Evolutionary conservation across 148 eudicot genomes (phyloP), one percentile per base, ranked within the genome.

Genomic region (Selenicereus undatus): DNA sequence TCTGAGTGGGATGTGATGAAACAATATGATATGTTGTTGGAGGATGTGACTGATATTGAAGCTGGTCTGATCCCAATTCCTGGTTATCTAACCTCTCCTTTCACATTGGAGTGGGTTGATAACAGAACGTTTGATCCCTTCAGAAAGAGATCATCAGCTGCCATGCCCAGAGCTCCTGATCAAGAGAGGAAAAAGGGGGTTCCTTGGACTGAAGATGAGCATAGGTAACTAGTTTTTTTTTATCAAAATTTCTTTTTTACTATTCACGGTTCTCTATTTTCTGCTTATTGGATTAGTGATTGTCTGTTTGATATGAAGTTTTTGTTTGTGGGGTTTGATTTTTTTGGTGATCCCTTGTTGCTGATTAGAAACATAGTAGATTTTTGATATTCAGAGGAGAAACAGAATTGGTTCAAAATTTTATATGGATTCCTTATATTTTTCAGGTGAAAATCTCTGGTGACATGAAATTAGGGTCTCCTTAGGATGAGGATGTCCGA

Each of bases 161-260:
- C 77, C 20, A 27, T 85, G 69, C 48, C 82, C 70, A 84, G 95
- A 79, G 75, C 87, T 76, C 81, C 51, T 81, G 98, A 93, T 21
- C 95, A 92, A 11, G 99, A 96, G 73, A 90, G 97, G 79, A 92
- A 90, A 71, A 96, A 96, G 85, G 99, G 99, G 26, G 87, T 96
- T 7, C 98, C 99, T 24, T 96, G 99, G 99, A 96, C 99, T 54
- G 94, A 93, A 80, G 98, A 92, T 48, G 98, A 96, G 76, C 99
- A 96, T 87, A 93, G 94, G 99, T 96, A 76, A 83, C 10, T 27
- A 12, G 0, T 10, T 50, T 27, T 17, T 17, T 17, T 29, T 11
- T 0, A 14, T 48, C 14, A 10, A 48, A 11, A 39, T 39, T 5
- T 52, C 8, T 32, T 8, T 11, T 35, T 72, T 71, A 50, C 4